These are phyloP conservation scores for Penicillium brasilianum DNA, from an alignment of 2,329 filamentous ascomycete species.

Conservation along the genomic window DNA sequence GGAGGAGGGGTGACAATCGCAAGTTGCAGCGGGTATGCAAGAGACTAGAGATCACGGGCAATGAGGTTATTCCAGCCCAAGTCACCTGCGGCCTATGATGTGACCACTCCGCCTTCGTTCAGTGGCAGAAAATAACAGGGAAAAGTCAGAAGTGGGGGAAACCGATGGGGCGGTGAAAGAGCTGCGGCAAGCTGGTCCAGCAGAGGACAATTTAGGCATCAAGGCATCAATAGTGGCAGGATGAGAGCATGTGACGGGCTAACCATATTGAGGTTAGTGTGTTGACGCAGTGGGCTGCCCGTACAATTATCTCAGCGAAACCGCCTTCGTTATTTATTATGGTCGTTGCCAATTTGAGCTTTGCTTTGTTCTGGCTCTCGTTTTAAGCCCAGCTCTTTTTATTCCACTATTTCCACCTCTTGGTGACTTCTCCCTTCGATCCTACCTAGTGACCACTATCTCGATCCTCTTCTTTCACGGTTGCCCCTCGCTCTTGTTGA, in stretches of 20 bases:
- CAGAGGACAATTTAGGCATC: not conserved
- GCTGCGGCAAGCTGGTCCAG: not conserved
- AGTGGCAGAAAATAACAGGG: constrained; percentile 18
- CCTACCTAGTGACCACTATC: not conserved
- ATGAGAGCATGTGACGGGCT: constrained; percentile 24
- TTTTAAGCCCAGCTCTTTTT: constrained; percentile 9
- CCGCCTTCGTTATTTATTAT: constrained; percentile 30
- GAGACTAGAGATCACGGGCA: constrained; percentile 16
- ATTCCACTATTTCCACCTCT: constrained; percentile 1
- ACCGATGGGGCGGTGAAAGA: not conserved
- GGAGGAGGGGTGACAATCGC: constrained; percentile 15
- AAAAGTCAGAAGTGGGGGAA: constrained; percentile 23
- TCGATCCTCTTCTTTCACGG: constrained; percentile 14
- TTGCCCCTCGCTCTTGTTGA: constrained; percentile 28
- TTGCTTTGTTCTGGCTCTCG: constrained; percentile 17
- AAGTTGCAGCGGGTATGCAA: constrained; percentile 12
- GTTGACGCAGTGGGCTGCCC: constrained; percentile 31
- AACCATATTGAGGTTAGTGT: constrained; percentile 24
- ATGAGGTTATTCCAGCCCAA: constrained; percentile 35
- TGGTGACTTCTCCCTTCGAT: not conserved
- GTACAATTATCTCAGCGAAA: constrained; percentile 26
- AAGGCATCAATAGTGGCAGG: not conserved
- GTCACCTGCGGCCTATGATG: constrained; percentile 29
- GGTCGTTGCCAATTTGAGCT: constrained; percentile 23
- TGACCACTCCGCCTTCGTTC: constrained; percentile 10